Base-by-base conservation (phyloP, 331 rosid genomes). In the Erythrophleum ivorense region DNA sequence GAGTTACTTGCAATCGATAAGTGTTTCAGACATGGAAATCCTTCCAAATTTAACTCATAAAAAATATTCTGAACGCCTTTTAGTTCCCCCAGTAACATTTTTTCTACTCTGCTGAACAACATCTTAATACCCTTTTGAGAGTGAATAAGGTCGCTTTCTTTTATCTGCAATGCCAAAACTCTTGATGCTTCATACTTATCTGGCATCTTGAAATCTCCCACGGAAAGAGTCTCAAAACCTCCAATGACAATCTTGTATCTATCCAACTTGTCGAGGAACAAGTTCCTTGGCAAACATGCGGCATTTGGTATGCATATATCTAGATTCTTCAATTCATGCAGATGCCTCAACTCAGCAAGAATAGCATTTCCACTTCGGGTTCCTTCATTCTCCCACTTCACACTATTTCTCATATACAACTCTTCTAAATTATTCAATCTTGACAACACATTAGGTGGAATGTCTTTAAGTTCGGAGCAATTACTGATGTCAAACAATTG, bases 321-420 rank as follows among this genome's bases (percentile, higher is more conserved):
- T 8, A 88, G n/a, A 45, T 2, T n/a, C 9, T 24, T 46, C 16
- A 88, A 66, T 0, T 79, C 41, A 60, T 9, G 38, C 66, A 88
- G 59, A 65, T 38, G 55, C 59, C 73, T 67, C 49, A 89, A 40
- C 38, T 86, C 83, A 41, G 77, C 31, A 75, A 86, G 77, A 55
- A 45, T 16, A 3, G 40, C 29, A 66, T 13, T 13, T 69, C 50
- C 57, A 33, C 77, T 40, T n/a, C 33, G 69, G 2, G 11, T 54
- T 36, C 48, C 63, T 40, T 57, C 77, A 36, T 5, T 57, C 40
- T 49, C 63, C 77, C 52, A 72, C 55, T 49, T 55, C 13, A 65
- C 41, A 62, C 80, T 84, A 29, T 81, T 62, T 72, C 86, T 85
- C 82, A 86, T 50, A 69, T 89, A 86, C 45, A 88, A 1, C 68